Base-by-base conservation (phyloP, 768 basidiomycete genomes). In the Amanita fuliginea region DNA sequence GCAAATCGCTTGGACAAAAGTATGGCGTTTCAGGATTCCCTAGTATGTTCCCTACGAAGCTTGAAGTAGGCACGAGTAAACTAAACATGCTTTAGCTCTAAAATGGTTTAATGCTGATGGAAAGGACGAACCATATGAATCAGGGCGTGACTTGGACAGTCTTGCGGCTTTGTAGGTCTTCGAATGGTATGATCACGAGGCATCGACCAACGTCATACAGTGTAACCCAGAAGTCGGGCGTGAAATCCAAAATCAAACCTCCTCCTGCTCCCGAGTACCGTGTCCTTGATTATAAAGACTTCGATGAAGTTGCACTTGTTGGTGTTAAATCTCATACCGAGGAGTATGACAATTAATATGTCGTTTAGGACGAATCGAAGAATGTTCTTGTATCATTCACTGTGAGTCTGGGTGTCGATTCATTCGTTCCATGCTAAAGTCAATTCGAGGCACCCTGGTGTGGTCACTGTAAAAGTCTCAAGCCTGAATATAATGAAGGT, bases 391-490 rank as follows among this genome's bases (percentile, higher is more conserved):
- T 95, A 41, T 72, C 86, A 0, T 90, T 86, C 69, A 90, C 84
- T 52, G 86, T 76, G 62, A 44, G 78, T 62, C 42, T 52, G 14
- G 22, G 24, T 51, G 33, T 46, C 50, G 50, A 21, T 56, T 44
- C 34, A 37, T 44, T 8, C 30, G 24, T 33, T 13, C 28, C 44
- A 16, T 30, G n/a, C 37, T 53, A 41, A 51, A 46, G 26, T 43
- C 42, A 46, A 30, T 49, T 56, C 42, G 47, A 78, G 76, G 76
- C 86, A 21, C 79, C 80, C 34, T 85, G 88, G 90, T 94, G 94
- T 56, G 91, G 92, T 26, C 93, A 98, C 72, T 97, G 95, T 78
- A 97, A 97, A 71, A 75, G 53, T 55, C 63, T 96, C 64, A 94
- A 94, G 65, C 92, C 93, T 16, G 72, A 74, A 28, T 93, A 86